Base-by-base conservation (phyloP, 106 monocot species). In the Apostasia shenzhenica region DNA sequence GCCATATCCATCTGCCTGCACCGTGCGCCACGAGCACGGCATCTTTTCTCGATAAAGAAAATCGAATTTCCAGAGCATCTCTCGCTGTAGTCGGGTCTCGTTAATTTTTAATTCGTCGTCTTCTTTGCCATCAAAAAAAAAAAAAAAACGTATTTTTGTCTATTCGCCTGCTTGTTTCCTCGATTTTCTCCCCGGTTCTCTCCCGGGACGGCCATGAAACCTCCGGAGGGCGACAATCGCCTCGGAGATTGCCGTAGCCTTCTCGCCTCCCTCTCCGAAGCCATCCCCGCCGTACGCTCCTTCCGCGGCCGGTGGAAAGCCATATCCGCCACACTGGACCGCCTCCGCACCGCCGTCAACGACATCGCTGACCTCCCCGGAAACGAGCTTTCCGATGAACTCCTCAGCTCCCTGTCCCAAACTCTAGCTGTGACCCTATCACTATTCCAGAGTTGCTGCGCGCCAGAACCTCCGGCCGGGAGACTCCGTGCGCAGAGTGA, bases 401-500 rank as follows among this genome's bases (percentile, higher is more conserved):
- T 92, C 59, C 69, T 86, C 75, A 58, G 56, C 41, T 82, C 75
- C 41, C 87, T 91, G 50, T 39, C 72, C 40, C 52, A 75, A 6
- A 75, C 87, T n/a, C 71, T 91, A 7, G 12, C 79, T 37, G 54
- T 66, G 2, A 26, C 78, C 13, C 82, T 91, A 41, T 9, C 70
- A 42, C 78, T 91, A 62, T 63, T 82, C 53, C 48, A 41, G 45
- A 74, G 61, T 62, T 91, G 84, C 69, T 49, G 61, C 57, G 14
- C 60, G 40, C 72, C 73, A 0, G 66, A 80, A 37, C 82, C 88
- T 39, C 73, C 80, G n/a, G 77, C 78, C 49, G 91, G 87, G 1
- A 80, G 81, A 71, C 92, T 92, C 58, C 85, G 75, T 41, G 83
- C 88, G 2, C 84, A 85, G 66, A 85, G 85, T 72, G 88, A 92